A percentile compares a stretch with the other conserved stretches of the same genome.
phyloP scores from a whole-genome alignment of 2,329 filamentous ascomycete genomes.

The Diaporthe citrichinensis region DNA sequence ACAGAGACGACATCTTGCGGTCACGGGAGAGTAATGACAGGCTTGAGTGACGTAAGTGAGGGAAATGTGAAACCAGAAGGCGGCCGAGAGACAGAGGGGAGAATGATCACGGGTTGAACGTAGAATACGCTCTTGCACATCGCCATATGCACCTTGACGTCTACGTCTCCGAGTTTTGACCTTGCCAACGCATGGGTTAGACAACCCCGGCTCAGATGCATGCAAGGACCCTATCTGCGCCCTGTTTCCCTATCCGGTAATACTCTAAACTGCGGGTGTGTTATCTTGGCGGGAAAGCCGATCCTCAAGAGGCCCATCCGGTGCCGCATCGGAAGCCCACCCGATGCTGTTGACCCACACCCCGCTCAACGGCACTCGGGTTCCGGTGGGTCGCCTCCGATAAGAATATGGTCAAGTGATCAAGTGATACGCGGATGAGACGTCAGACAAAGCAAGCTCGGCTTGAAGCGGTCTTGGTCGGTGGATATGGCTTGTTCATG shows the following conservation, averaged over 20 bases:
- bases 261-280: neutral
- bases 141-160: neutral
- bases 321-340: slow-evolving; percentile 1
- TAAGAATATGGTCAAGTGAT: neutral
- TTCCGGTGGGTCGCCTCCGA: no score
- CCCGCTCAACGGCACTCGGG: neutral
- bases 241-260: neutral
- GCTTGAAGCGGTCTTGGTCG: neutral
- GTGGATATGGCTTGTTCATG: neutral
- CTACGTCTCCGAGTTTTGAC: neutral
- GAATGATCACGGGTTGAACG: neutral
- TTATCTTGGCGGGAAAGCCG: slow-evolving; percentile 23
- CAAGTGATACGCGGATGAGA: slow-evolving; percentile 4
- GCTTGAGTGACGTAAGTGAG: neutral
- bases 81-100: neutral
- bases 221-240: neutral
- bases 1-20: slow-evolving; percentile 33
- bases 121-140: neutral
- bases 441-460: neutral
- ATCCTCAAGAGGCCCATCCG: neutral
- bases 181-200: no score
- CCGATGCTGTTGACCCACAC: slow-evolving; percentile 6
- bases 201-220: neutral
- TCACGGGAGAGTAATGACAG: neutral
- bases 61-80: neutral